phyloP scores from a whole-genome alignment of 2,329 filamentous ascomycete species.

The Hypoxylon sp. region DNA sequence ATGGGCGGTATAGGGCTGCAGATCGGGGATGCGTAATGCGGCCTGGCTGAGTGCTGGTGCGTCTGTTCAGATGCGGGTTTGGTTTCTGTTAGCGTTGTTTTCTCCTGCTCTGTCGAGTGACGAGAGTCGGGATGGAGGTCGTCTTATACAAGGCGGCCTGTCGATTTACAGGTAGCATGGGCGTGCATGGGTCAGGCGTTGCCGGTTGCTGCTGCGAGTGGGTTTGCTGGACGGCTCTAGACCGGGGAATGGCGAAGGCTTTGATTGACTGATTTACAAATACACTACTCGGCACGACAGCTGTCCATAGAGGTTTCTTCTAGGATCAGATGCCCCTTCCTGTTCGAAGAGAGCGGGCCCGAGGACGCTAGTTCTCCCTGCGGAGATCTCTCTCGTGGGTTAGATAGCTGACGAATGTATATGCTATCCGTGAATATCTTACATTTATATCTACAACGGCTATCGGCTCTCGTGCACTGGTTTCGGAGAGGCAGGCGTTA shows the following conservation, averaged over 20 bases:
- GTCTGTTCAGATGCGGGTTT: background rate
- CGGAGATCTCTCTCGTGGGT: background rate
- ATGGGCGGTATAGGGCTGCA: background rate
- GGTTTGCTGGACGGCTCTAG: conserved; percentile 15
- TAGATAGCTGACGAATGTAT: background rate
- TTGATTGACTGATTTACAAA: conserved; percentile 9
- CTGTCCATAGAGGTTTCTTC: background rate
- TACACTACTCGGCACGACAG: background rate
- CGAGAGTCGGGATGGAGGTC: background rate
- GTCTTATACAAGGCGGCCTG: conserved; percentile 1
- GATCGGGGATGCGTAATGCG: background rate
- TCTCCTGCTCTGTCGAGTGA: background rate
- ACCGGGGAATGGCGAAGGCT: conserved; percentile 9
- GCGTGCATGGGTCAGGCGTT: conserved; percentile 36
- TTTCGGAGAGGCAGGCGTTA: too few relatives aligned
- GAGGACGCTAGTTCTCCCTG: background rate
- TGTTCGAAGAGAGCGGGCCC: background rate
- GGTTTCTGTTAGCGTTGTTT: conserved; percentile 1
- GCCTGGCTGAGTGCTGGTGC: background rate
- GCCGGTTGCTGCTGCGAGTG: background rate
- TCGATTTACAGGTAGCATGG: conserved; percentile 21
- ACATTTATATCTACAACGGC: background rate
- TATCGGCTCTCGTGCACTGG: too few relatives aligned
- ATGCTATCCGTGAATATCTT: background rate
- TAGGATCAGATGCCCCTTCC: background rate